Conservation (phyloP, 306 rosid species). For the Lathyrus aphaca region DNA sequence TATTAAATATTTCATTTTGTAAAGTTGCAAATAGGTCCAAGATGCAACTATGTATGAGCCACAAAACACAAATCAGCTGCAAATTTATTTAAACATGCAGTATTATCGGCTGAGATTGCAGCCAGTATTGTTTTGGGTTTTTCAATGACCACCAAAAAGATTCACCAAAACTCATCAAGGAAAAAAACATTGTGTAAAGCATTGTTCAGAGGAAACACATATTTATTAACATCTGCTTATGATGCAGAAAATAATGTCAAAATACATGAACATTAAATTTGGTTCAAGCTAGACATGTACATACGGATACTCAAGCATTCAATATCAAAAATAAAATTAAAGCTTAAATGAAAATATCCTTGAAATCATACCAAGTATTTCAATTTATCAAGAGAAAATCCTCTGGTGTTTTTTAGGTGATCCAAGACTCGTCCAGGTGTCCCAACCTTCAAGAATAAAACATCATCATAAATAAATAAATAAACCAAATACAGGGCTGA, state of each 20-base stretch:
- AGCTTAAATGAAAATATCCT: conserved; percentile 2
- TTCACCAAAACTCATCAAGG: no score
- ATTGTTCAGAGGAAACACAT: no score
- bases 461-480: conserved; percentile 35
- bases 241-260: not conserved
- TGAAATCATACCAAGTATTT: conserved; percentile 67
- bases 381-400: conserved; percentile 67
- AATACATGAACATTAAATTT: not conserved
- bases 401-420: conserved; percentile 75
- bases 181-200: no score
- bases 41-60: not conserved
- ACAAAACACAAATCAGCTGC: conserved; percentile 3
- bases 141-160: no score
- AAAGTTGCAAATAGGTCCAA: conserved; percentile 23
- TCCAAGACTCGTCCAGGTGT: conserved; percentile 93
- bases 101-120: no score
- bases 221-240: not conserved
- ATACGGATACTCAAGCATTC: not conserved
- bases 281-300: not conserved
- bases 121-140: no score
- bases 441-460: conserved; percentile 62
- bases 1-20: conserved; percentile 11
- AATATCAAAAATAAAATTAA: conserved; percentile 1
- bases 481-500: not conserved
- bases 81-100: not conserved